These are phyloP conservation scores for Allium cepa DNA, from an alignment of 106 monocot genomes.

Conservation along the genomic window DNA sequence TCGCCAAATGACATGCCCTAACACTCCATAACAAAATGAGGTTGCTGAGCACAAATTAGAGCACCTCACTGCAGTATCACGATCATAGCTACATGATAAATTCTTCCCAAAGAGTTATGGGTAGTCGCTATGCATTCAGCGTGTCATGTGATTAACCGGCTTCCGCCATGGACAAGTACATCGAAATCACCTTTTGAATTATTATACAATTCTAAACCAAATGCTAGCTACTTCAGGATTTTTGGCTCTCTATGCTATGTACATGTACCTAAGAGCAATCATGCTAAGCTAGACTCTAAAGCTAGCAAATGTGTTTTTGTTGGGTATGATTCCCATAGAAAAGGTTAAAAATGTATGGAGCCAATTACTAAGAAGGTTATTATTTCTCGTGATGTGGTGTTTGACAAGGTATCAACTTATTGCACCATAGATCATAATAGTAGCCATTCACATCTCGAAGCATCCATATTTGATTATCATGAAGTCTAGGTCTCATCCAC, in stretches of 20 bases:
- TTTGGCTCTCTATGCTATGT: slow-evolving; percentile 1
- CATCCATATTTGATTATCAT: no score
- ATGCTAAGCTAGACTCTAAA: no score
- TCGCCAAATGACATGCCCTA: background rate
- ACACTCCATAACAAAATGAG: slow-evolving; percentile 1
- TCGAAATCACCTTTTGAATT: background rate
- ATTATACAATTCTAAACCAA: background rate
- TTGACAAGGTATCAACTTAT: background rate
- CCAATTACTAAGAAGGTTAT: background rate
- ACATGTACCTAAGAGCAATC: background rate
- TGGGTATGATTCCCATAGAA: background rate
- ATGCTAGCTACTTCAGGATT: background rate
- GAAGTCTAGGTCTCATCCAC: no score
- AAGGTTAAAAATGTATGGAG: background rate
- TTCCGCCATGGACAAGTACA: background rate
- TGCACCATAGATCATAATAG: background rate
- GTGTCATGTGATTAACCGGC: background rate
- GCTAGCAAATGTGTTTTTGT: background rate
- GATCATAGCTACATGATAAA: background rate
- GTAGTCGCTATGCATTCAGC: background rate
- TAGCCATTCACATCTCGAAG: background rate
- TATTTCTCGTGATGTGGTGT: background rate
- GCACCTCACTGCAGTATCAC: background rate
- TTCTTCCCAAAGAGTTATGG: background rate
- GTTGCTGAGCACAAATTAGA: background rate